A percentile compares a stretch with the other conserved stretches of the same genome.
Conservation (phyloP, 1,284 basidiomycete species). For the Boletellus sp. region DNA sequence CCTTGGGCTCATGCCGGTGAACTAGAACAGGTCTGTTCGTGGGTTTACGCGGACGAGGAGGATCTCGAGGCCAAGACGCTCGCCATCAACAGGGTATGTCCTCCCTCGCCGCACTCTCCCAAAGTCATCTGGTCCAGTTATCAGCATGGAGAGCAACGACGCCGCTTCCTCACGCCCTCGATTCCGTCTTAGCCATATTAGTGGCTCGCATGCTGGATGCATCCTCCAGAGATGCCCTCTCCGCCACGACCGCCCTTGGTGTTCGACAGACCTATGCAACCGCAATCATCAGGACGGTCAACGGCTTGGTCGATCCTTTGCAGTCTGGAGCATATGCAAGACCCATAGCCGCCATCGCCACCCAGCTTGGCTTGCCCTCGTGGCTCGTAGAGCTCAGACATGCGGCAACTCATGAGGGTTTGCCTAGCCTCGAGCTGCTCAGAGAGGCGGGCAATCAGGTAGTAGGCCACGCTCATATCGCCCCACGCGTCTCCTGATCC, state of each 20-base stretch:
- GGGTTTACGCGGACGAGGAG: constrained; percentile 72
- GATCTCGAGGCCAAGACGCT: constrained; percentile 53
- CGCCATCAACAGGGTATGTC: constrained; percentile 71
- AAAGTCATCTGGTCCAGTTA: constrained; percentile 46
- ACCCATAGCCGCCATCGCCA: constrained; percentile 86
- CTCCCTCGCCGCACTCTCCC: neutral
- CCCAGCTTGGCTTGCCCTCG: constrained; percentile 79
- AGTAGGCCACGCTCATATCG: constrained; percentile 1
- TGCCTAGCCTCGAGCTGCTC: constrained; percentile 82
- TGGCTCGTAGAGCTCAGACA: constrained; percentile 95
- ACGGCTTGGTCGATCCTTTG: constrained; percentile 91
- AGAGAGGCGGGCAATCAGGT: constrained; percentile 76
- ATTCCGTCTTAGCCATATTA: constrained; percentile 67
- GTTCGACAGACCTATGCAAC: constrained; percentile 70
- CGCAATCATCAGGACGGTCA: constrained; percentile 87
- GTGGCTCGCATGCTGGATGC: constrained; percentile 50
- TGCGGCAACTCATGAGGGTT: constrained; percentile 92
- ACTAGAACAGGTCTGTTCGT: constrained; percentile 77
- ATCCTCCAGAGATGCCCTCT: constrained; percentile 34
- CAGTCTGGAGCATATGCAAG: constrained; percentile 86
- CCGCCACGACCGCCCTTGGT: constrained; percentile 38
- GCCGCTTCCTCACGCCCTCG: constrained; percentile 70
- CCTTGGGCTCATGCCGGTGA: constrained; percentile 78
- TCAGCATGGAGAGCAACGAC: constrained; percentile 74
- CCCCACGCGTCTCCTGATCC: constrained; percentile 7